These are phyloP conservation scores for Trypanosoma theileri DNA, from an alignment of 208 protist genomes.

Conservation along the genomic window DNA sequence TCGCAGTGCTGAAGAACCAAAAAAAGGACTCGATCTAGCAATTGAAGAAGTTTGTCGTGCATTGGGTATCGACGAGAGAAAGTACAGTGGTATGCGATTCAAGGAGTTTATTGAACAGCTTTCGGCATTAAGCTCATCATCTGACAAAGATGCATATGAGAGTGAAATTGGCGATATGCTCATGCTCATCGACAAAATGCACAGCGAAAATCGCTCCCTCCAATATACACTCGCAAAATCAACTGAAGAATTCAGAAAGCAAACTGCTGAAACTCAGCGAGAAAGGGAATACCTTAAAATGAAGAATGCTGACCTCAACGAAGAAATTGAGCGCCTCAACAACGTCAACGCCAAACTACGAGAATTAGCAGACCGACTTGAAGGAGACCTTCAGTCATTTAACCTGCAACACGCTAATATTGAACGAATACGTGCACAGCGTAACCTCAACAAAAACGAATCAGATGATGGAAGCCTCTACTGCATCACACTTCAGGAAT, in stretches of 20 bases:
- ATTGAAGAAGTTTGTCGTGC: constrained; percentile 41
- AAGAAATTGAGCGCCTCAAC: constrained; percentile 41
- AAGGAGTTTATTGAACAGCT: constrained; percentile 50
- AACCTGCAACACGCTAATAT: constrained; percentile 31
- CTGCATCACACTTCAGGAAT: constrained; percentile 32
- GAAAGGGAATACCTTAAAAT: constrained; percentile 37
- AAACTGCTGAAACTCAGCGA: constrained; percentile 39
- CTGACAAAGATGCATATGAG: constrained; percentile 63
- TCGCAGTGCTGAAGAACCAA: constrained; percentile 20
- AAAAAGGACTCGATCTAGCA: constrained; percentile 49
- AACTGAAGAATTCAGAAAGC: constrained; percentile 41
- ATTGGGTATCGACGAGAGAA: constrained; percentile 32
- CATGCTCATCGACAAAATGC: constrained; percentile 46
- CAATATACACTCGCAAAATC: constrained; percentile 53
- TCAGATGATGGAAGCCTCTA: constrained; percentile 17
- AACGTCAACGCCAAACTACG: constrained; percentile 51
- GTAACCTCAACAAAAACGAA: constrained; percentile 16
- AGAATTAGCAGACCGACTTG: constrained; percentile 40
- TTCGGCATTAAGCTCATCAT: constrained; percentile 26
- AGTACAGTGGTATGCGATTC: constrained; percentile 45
- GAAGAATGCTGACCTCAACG: constrained; percentile 30
- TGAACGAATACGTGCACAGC: constrained; percentile 34
- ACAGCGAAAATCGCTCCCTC: constrained; percentile 56
- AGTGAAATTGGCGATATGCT: constrained; percentile 67
- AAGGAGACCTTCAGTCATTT: constrained; percentile 35